Evolutionary conservation across 2,329 filamentous ascomycete species (phyloP).

Genomic region (Orbilia ellipsospora): DNA sequence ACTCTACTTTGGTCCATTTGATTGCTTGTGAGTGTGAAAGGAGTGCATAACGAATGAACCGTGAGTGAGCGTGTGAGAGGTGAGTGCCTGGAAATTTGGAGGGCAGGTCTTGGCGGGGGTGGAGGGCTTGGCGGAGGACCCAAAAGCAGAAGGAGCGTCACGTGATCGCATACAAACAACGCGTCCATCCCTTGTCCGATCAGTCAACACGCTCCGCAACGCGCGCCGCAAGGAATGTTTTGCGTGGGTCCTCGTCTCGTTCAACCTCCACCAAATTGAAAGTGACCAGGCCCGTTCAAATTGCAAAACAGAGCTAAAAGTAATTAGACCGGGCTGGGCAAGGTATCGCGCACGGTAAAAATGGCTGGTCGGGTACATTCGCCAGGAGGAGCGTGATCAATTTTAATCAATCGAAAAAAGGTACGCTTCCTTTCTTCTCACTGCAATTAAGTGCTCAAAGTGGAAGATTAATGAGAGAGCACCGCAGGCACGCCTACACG

Average conservation of each 20-base stretch:
- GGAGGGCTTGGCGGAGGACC: background rate
- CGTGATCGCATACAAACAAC: constrained; percentile 41
- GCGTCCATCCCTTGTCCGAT: background rate
- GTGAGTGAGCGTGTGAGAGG: background rate
- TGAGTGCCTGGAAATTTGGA: background rate
- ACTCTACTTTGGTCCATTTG: background rate
- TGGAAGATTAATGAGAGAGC: constrained; percentile 1
- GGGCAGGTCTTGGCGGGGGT: background rate
- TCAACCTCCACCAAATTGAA: constrained; percentile 3
- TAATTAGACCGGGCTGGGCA: background rate
- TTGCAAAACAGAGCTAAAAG: constrained; percentile 25
- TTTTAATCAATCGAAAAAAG: constrained; percentile 5
- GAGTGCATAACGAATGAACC: too few relatives aligned
- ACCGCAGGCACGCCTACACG: constrained; percentile 28
- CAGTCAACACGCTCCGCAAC: background rate
- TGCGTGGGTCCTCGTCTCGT: background rate
- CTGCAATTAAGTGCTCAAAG: background rate
- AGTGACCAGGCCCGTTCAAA: background rate
- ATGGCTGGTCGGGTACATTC: constrained; percentile 51
- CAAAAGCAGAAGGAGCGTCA: constrained; percentile 8
- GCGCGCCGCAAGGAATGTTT: background rate
- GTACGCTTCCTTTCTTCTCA: constrained; percentile 4
- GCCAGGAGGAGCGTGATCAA: constrained; percentile 14
- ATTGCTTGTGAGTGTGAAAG: too few relatives aligned
- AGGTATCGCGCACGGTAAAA: constrained; percentile 25